Evolutionary conservation across 495 filamentous ascomycete species (phyloP).

Genomic region (Bryoglossum gracile): DNA sequence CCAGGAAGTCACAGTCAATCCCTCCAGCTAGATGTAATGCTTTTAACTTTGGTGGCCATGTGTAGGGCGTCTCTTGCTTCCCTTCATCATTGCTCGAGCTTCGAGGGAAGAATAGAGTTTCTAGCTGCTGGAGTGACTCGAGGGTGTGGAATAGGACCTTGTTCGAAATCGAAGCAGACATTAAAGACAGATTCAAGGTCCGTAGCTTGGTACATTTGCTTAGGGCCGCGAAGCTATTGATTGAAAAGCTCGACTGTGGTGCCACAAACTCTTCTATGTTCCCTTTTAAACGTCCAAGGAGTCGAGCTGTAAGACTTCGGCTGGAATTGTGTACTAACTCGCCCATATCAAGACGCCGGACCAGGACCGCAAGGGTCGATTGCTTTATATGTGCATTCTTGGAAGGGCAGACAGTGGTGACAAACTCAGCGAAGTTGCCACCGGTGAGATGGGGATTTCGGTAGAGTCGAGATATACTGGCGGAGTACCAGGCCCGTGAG

Average conservation of each 20-base stretch:
- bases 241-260: constrained; percentile 55
- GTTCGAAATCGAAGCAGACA: constrained; percentile 47
- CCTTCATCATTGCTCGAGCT: constrained; percentile 33
- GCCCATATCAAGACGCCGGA: constrained; percentile 51
- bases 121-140: constrained; percentile 39
- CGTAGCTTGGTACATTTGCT: constrained; percentile 51
- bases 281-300: constrained; percentile 52
- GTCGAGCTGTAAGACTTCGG: constrained; percentile 55
- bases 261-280: constrained; percentile 56
- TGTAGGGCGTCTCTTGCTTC: constrained; percentile 16
- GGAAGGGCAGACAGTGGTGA: constrained; percentile 55
- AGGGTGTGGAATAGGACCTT: constrained; percentile 46
- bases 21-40: constrained; percentile 38
- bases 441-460: constrained; percentile 42
- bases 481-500: constrained; percentile 58
- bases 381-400: constrained; percentile 49
- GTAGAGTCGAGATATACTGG: constrained; percentile 50
- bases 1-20: constrained; percentile 36
- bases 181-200: constrained; percentile 52
- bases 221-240: constrained; percentile 57
- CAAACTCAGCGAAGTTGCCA: constrained; percentile 50
- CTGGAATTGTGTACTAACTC: constrained; percentile 57
- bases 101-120: constrained; percentile 48
- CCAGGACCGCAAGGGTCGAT: constrained; percentile 45
- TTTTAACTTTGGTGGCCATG: constrained; percentile 40